Conservation (phyloP, 257 asterid genomes). For the Leptodermis oblonga region DNA sequence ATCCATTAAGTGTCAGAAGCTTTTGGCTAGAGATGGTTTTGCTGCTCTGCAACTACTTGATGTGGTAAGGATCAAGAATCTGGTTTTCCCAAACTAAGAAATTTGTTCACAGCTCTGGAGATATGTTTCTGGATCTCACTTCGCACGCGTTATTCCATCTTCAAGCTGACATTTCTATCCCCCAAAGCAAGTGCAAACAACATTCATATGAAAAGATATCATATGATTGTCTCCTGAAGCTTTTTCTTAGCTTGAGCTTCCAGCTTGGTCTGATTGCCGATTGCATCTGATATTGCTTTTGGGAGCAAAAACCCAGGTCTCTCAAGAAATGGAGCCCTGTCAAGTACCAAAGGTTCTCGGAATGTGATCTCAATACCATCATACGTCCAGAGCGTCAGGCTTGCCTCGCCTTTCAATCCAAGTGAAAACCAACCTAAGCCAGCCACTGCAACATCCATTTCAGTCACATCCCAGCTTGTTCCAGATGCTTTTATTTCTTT, state of each 20-base stretch:
- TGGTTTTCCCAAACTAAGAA: not conserved
- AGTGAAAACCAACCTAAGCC: conserved; percentile 91
- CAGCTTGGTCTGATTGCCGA: conserved; percentile 53
- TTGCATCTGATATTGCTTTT: conserved; percentile 78
- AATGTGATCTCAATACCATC: conserved; percentile 56
- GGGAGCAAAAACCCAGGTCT: conserved; percentile 95
- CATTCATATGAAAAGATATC: not conserved
- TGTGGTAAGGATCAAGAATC: not conserved
- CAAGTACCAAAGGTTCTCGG: conserved; percentile 87
- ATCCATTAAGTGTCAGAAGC: too few relatives aligned
- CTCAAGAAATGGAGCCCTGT: conserved; percentile 68
- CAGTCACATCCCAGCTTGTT: conserved; percentile 84
- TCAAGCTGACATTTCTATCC: not conserved
- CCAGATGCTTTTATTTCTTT: conserved; percentile 63
- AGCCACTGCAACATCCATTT: conserved; percentile 68
- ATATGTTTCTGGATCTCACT: not conserved
- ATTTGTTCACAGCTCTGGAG: not conserved
- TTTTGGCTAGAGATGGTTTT: not conserved
- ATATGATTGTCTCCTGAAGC: conserved; percentile 22
- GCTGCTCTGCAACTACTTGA: not conserved
- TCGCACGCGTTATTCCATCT: not conserved
- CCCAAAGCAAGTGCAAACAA: not conserved
- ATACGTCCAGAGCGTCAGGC: conserved; percentile 59
- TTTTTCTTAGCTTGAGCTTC: conserved; percentile 60
- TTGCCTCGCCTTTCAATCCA: conserved; percentile 89